Percentiles rank a stretch among this genome's conserved stretches.
Evolutionary conservation across 192 early-diverging fungal species (phyloP).

Genomic region (Kappamyces sp.): DNA sequence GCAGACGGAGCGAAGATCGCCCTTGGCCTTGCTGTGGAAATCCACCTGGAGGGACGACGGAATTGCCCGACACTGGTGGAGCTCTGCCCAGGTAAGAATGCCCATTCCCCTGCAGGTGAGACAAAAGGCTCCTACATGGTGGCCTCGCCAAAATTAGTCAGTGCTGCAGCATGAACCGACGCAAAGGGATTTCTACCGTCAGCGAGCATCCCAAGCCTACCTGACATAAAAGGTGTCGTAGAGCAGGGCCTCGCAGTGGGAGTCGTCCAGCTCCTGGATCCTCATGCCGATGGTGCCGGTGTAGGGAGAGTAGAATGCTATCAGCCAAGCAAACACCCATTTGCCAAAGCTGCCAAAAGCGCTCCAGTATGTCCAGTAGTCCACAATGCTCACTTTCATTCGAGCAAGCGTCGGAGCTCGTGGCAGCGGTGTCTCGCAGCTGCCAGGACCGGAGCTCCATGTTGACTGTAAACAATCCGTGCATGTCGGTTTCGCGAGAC

Average conservation of each 20-base stretch:
- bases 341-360: neutral
- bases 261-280: neutral
- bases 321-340: constrained; percentile 5
- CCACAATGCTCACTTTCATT: too few relatives aligned
- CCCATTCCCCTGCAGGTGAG: constrained; percentile 9
- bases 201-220: constrained; percentile 1
- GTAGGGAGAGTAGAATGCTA: constrained; percentile 6
- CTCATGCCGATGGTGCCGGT: neutral
- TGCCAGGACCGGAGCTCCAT: too few relatives aligned
- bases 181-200: constrained; percentile 19
- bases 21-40: constrained; percentile 4
- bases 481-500: too few relatives aligned
- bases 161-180: constrained; percentile 22
- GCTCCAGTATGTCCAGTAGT: too few relatives aligned
- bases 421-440: too few relatives aligned
- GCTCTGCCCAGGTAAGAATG: constrained; percentile 7
- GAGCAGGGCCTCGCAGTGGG: neutral
- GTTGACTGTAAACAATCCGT: too few relatives aligned
- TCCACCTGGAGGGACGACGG: constrained; percentile 7
- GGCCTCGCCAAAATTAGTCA: constrained; percentile 19
- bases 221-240: neutral
- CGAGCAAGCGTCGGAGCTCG: too few relatives aligned
- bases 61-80: neutral
- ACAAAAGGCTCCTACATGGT: neutral
- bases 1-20: constrained; percentile 3